These are phyloP conservation scores for Trichoderma guizhouense DNA, from an alignment of 2,329 filamentous ascomycete genomes.

Conservation along the genomic window DNA sequence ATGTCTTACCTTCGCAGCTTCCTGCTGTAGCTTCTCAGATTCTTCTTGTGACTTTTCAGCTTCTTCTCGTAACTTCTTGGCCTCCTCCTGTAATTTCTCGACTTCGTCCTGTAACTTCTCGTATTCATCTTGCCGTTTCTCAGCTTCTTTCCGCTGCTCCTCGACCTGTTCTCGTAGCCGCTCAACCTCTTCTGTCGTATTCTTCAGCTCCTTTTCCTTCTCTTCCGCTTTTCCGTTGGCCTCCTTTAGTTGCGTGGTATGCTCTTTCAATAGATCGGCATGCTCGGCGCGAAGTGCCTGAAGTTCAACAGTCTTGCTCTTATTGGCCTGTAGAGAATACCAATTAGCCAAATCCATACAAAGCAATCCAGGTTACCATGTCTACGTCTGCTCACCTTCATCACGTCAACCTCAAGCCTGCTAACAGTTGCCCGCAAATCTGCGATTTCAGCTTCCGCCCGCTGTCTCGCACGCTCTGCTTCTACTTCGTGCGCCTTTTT, in stretches of 20 bases:
- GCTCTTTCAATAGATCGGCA: slow-evolving; percentile 35
- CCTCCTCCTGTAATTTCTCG: neutral
- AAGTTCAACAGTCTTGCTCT: slow-evolving; percentile 58
- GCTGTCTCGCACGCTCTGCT: slow-evolving; percentile 44
- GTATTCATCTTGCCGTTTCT: slow-evolving; percentile 20
- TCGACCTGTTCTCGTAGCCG: slow-evolving; percentile 25
- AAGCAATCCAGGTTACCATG: too few species aligned
- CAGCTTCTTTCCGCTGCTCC: slow-evolving; percentile 24
- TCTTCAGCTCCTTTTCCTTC: slow-evolving; percentile 29
- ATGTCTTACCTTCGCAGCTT: slow-evolving; percentile 27
- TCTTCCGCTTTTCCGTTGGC: slow-evolving; percentile 25
- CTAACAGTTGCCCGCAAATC: slow-evolving; percentile 60
- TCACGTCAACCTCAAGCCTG: slow-evolving; percentile 58
- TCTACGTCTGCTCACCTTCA: slow-evolving; percentile 46
- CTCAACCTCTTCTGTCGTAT: slow-evolving; percentile 22
- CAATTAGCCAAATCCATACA: neutral
- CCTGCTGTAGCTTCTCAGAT: slow-evolving; percentile 24
- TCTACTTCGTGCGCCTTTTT: slow-evolving; percentile 50
- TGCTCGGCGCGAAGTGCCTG: slow-evolving; percentile 48
- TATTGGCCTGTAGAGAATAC: slow-evolving; percentile 46
- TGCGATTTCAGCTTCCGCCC: slow-evolving; percentile 59
- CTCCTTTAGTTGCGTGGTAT: slow-evolving; percentile 30
- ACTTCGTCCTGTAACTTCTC: slow-evolving; percentile 25
- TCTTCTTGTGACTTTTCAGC: slow-evolving; percentile 23
- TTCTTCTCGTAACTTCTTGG: slow-evolving; percentile 28